Conservation (phyloP, 495 filamentous ascomycete genomes). For the Astrothelium subdiscretum region DNA sequence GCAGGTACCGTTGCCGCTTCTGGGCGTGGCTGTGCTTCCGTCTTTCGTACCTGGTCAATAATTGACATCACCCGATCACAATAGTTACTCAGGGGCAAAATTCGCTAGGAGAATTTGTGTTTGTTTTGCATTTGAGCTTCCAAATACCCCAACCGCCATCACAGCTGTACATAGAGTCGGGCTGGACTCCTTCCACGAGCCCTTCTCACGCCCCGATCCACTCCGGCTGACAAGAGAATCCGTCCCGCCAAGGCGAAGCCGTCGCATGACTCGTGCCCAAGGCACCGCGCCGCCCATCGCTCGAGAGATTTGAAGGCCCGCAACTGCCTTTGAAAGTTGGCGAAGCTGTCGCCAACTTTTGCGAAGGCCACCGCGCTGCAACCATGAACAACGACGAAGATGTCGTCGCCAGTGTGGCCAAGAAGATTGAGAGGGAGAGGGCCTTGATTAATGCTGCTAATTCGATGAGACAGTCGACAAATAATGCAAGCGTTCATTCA, state of each 20-base stretch:
- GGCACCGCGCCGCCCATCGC: background rate
- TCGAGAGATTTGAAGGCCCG: background rate
- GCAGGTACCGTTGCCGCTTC: background rate
- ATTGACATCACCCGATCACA: background rate
- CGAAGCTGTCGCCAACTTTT: background rate
- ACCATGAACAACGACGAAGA: slow-evolving; percentile 56
- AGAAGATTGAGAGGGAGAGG: slow-evolving; percentile 97
- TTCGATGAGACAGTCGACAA: slow-evolving; percentile 87
- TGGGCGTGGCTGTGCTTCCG: background rate
- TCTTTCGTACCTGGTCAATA: background rate
- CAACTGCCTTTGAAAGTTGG: background rate
- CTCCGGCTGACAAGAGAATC: background rate
- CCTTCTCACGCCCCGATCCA: background rate
- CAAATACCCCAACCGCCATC: background rate
- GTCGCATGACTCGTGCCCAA: background rate
- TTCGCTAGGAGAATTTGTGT: background rate
- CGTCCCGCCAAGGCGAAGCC: background rate
- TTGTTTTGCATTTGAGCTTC: background rate
- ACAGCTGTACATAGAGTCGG: background rate
- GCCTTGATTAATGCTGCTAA: slow-evolving; percentile 88
- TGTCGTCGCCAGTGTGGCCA: slow-evolving; percentile 73
- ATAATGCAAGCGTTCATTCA: slow-evolving; percentile 80
- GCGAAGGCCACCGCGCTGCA: background rate
- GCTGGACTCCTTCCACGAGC: background rate
- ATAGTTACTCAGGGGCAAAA: background rate